Evolutionary conservation across 2,329 filamentous ascomycete genomes (phyloP).

Genomic region (Fusarium brachygibbosum): DNA sequence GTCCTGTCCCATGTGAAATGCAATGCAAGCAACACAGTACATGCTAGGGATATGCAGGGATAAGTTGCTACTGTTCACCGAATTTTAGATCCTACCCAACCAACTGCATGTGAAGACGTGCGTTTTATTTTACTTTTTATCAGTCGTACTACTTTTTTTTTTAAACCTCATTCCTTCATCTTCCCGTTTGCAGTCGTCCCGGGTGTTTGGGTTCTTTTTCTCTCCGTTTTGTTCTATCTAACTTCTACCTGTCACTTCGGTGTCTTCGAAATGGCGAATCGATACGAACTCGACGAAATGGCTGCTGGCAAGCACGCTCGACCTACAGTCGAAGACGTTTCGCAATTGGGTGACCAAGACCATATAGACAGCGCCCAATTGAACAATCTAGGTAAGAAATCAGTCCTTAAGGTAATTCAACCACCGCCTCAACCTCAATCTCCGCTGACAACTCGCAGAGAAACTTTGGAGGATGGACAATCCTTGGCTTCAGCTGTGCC

Average conservation of each 20-base stretch:
- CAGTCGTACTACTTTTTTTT: background rate
- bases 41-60: background rate
- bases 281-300: conserved; percentile 25
- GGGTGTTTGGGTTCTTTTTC: accelerated
- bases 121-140: background rate
- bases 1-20: background rate
- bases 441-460: conserved; percentile 19
- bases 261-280: background rate
- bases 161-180: background rate
- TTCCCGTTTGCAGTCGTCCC: background rate
- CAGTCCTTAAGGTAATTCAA: conserved; percentile 19
- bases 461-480: conserved; percentile 47
- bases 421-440: too few species aligned
- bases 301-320: conserved; percentile 18
- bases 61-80: conserved; percentile 1
- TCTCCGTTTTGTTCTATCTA: background rate
- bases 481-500: conserved; percentile 47
- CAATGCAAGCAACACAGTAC: background rate
- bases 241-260: background rate
- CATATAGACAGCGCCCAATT: conserved; percentile 43
- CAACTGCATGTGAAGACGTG: background rate
- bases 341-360: conserved; percentile 34
- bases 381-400: conserved; percentile 26
- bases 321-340: conserved; percentile 10
- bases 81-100: background rate